Evolutionary conservation across 768 basidiomycete genomes (phyloP), one percentile per base, ranked within the genome.

Genomic region (Ramaria sp.): DNA sequence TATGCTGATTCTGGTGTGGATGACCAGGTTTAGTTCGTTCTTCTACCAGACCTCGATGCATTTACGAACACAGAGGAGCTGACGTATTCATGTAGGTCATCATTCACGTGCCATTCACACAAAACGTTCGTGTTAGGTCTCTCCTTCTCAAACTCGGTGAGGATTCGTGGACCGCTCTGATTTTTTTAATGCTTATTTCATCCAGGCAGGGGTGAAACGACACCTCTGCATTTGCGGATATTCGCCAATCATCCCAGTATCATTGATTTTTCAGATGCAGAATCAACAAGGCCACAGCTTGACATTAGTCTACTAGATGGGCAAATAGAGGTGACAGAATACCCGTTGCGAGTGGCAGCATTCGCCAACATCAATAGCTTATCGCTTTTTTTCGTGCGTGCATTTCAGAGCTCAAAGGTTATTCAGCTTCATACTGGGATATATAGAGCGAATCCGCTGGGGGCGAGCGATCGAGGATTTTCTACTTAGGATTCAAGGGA

Each of bases 401-500:
- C 12, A 2, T 13, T 37, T 37, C 13, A 9, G 13, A 9, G 34
- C 13, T 37, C 34, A 37, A 13, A 37, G 27, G 5, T 61, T 31
- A 30, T 43, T 33, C 5, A 27, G 24, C 50, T 48, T 43, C 9
- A 6, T 4, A n/a, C 42, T 50, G 37, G 22, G 33, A 22, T 46
- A 19, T 30, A 37, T 56, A 89, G 88, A 81, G 79, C 54, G 80
- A 89, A 42, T 73, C 88, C 1, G 75, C 74, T 4, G 87, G 86
- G 5, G 84, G 77, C 27, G 84, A 88, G 7, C 60, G 70, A 17
- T 79, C 85, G 3, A 72, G 85, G 24, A 68, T 92, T 38, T 93
- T 86, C 65, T 93, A 83, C 64, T 64, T 92, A 43, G 90, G 90
- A 19, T 93, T 93, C 75, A 86, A 82, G 66, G 91, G 90, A 42